Percentiles rank a stretch among this genome's conserved stretches.
These are phyloP conservation scores for Hymenoscyphus fructigenus DNA, from an alignment of 2,329 filamentous ascomycete species.

Conservation along the genomic window DNA sequence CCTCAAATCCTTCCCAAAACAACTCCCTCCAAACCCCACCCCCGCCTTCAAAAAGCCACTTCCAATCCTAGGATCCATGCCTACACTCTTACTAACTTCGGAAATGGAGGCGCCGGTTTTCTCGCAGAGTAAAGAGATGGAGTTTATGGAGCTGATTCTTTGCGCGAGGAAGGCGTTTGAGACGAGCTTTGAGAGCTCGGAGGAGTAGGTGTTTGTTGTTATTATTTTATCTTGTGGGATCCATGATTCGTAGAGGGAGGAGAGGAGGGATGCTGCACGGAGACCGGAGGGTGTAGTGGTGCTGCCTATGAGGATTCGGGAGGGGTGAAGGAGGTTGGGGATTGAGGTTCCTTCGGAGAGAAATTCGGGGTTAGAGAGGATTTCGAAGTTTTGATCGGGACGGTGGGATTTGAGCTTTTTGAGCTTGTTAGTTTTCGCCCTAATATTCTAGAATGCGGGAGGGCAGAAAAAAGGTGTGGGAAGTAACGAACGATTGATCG, in stretches of 20 bases:
- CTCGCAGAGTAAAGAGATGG: constrained; percentile 78
- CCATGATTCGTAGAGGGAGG: constrained; percentile 69
- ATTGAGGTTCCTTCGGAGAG: constrained; percentile 76
- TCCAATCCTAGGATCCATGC: constrained; percentile 70
- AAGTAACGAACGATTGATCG: constrained; percentile 58
- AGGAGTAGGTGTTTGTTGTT: constrained; percentile 73
- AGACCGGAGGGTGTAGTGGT: constrained; percentile 58
- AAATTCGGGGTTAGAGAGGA: constrained; percentile 81
- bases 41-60: constrained; percentile 71
- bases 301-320: constrained; percentile 74
- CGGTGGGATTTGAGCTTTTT: constrained; percentile 55
- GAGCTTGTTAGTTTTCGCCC: background rate
- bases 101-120: constrained; percentile 72
- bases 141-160: constrained; percentile 78
- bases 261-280: constrained; percentile 62
- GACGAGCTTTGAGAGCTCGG: constrained; percentile 75
- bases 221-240: constrained; percentile 66
- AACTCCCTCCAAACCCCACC: constrained; percentile 77
- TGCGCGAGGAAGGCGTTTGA: constrained; percentile 81
- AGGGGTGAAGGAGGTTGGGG: constrained; percentile 66
- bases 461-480: background rate
- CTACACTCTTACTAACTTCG: constrained; percentile 66
- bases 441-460: too few species aligned
- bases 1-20: constrained; percentile 79
- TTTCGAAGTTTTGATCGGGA: constrained; percentile 66